Conservation (phyloP, 208 protist genomes). For the Trypanosoma congolense region DNA sequence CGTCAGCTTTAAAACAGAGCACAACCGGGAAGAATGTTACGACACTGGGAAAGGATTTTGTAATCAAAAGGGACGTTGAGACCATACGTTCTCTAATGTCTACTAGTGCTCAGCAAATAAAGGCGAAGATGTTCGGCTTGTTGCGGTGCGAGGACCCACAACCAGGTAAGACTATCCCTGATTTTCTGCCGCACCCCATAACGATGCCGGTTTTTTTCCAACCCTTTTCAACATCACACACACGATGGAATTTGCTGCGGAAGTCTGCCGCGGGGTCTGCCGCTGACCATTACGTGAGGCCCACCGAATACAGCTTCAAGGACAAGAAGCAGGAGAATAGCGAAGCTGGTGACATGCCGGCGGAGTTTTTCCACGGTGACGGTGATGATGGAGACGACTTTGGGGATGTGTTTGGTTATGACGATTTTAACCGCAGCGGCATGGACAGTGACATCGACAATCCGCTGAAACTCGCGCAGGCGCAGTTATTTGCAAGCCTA, state of each 20-base stretch:
- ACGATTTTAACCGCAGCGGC: constrained; percentile 40
- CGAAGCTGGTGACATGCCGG: constrained; percentile 50
- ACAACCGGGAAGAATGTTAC: constrained; percentile 53
- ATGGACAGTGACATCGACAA: constrained; percentile 19
- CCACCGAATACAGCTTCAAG: neutral
- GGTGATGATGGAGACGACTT: constrained; percentile 50
- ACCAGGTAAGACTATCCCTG: constrained; percentile 57
- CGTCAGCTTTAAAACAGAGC: constrained; percentile 55
- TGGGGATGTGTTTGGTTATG: constrained; percentile 20
- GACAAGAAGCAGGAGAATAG: constrained; percentile 16
- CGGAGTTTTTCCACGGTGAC: constrained; percentile 74
- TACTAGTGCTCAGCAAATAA: constrained; percentile 42
- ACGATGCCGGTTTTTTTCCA: constrained; percentile 65
- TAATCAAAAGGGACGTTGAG: too few species aligned
- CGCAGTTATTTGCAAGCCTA: constrained; percentile 17
- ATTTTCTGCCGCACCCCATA: constrained; percentile 62
- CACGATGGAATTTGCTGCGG: constrained; percentile 80
- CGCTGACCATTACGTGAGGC: constrained; percentile 22
- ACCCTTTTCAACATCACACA: constrained; percentile 58
- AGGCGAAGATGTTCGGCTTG: constrained; percentile 59
- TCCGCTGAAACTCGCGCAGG: constrained; percentile 27
- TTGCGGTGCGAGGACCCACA: constrained; percentile 46
- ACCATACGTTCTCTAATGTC: too few species aligned
- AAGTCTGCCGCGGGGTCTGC: constrained; percentile 57
- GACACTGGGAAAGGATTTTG: constrained; percentile 64